phyloP scores from a whole-genome alignment of 805 yeast genomes.

The Saccharomycopsis sp. region DNA sequence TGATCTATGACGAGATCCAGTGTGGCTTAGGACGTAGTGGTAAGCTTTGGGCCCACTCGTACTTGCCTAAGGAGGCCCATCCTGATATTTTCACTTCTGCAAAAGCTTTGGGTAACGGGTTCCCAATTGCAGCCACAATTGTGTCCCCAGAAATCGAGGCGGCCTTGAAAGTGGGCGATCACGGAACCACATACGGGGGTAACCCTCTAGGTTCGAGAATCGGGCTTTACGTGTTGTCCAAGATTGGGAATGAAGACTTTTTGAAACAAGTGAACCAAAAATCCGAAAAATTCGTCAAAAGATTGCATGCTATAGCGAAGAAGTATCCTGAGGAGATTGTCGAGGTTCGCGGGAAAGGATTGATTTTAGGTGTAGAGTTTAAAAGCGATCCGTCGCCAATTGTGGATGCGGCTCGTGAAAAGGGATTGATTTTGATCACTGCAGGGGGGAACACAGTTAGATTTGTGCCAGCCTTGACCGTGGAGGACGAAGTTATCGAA shows the following conservation, averaged over 20 bases:
- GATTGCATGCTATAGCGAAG: constrained; percentile 43
- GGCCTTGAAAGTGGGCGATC: constrained; percentile 81
- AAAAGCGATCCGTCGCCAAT: constrained; percentile 52
- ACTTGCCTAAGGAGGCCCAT: constrained; percentile 70
- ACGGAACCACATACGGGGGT: constrained; percentile 97
- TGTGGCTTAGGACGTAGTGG: constrained; percentile 96
- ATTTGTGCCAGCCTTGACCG: constrained; percentile 87
- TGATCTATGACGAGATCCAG: constrained; percentile 93
- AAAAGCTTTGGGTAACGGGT: constrained; percentile 94
- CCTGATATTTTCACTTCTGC: constrained; percentile 95
- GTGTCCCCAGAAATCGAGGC: constrained; percentile 72
- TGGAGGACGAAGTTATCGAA: constrained; percentile 58
- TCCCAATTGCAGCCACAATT: constrained; percentile 92
- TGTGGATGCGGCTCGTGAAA: constrained; percentile 63
- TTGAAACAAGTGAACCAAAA: constrained; percentile 53
- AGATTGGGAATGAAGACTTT: constrained; percentile 55
- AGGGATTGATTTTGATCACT: constrained; percentile 78
- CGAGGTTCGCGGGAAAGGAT: constrained; percentile 82
- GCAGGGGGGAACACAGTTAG: constrained; percentile 91
- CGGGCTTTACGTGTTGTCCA: constrained; percentile 67
- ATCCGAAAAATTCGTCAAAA: constrained; percentile 47
- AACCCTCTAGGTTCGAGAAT: constrained; percentile 87
- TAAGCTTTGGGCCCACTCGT: constrained; percentile 84
- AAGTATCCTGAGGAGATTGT: constrained; percentile 55
- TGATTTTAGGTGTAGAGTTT: constrained; percentile 79